Conservation (phyloP, 345 rosid genomes). For the sweet orange (Citrus sinensis) region DNA sequence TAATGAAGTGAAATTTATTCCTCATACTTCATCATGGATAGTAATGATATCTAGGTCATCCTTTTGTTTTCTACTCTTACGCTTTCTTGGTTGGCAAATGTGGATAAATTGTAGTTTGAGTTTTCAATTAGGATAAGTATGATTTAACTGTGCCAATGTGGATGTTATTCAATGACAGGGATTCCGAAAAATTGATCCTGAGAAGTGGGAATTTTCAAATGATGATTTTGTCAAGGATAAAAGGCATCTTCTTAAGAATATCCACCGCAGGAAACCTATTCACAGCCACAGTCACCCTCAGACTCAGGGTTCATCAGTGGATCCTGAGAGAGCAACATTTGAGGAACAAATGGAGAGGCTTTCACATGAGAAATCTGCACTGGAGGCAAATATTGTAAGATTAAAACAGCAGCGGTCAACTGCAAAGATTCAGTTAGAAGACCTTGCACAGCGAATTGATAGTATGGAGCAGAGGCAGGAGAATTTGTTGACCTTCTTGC, state of each 20-base stretch:
- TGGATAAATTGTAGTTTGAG: background rate
- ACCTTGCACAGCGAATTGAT: slow-evolving; percentile 44
- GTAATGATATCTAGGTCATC: background rate
- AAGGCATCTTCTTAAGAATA: slow-evolving; percentile 87
- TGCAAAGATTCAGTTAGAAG: slow-evolving; percentile 60
- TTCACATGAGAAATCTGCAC: slow-evolving; percentile 56
- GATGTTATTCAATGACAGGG: slow-evolving; percentile 49
- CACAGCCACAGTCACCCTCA: slow-evolving; percentile 89
- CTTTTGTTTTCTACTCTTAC: background rate
- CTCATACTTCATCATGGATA: background rate
- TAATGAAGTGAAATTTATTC: background rate
- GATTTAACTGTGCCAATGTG: background rate
- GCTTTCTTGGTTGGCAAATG: background rate
- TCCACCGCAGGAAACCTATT: slow-evolving; percentile 82
- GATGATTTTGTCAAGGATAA: slow-evolving; percentile 83
- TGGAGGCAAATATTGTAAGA: slow-evolving; percentile 57
- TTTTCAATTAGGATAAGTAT: background rate
- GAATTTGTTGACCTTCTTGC: slow-evolving; percentile 46
- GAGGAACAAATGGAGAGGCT: slow-evolving; percentile 75
- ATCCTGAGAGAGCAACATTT: slow-evolving; percentile 66
- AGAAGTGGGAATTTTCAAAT: slow-evolving; percentile 91
- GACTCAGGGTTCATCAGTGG: slow-evolving; percentile 46
- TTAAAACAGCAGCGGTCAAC: slow-evolving; percentile 53
- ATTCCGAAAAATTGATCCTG: slow-evolving; percentile 85
- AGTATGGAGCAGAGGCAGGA: slow-evolving; percentile 71